These are phyloP conservation scores for Pseudoneurospora amorphoporcata DNA, from an alignment of 495 filamentous ascomycete genomes.

Conservation along the genomic window DNA sequence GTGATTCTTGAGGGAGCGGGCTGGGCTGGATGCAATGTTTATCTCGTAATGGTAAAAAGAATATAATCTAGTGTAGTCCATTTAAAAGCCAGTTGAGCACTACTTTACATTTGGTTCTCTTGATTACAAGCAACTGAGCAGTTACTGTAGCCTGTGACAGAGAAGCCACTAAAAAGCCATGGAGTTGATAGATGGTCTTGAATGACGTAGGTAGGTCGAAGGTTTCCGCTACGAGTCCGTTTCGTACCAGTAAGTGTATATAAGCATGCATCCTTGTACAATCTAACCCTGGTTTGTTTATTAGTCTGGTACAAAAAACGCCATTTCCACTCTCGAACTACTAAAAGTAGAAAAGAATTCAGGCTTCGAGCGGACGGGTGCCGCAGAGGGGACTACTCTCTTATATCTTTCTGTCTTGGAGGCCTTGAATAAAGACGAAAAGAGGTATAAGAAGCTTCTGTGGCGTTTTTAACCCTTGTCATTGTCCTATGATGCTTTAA, in stretches of 20 bases:
- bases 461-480: too few relatives aligned
- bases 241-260: background rate
- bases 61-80: background rate
- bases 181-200: background rate
- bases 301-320: too few relatives aligned
- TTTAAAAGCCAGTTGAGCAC: background rate
- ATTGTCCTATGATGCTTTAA: too few relatives aligned
- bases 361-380: too few relatives aligned
- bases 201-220: background rate
- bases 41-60: background rate
- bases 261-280: background rate
- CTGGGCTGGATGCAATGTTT: background rate
- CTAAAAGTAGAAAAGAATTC: too few relatives aligned
- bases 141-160: background rate
- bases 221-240: background rate
- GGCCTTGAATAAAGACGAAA: too few relatives aligned
- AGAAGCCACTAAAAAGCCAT: background rate
- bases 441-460: too few relatives aligned
- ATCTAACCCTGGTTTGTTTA: too few relatives aligned
- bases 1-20: background rate
- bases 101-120: background rate
- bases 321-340: too few relatives aligned
- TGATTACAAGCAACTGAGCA: background rate
- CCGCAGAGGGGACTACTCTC: too few relatives aligned
- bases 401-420: too few relatives aligned